Evolutionary conservation across 1,139 yeast genomes (phyloP), one percentile per base, ranked within the genome.

Genomic region (Geotrichum phurueaensis): DNA sequence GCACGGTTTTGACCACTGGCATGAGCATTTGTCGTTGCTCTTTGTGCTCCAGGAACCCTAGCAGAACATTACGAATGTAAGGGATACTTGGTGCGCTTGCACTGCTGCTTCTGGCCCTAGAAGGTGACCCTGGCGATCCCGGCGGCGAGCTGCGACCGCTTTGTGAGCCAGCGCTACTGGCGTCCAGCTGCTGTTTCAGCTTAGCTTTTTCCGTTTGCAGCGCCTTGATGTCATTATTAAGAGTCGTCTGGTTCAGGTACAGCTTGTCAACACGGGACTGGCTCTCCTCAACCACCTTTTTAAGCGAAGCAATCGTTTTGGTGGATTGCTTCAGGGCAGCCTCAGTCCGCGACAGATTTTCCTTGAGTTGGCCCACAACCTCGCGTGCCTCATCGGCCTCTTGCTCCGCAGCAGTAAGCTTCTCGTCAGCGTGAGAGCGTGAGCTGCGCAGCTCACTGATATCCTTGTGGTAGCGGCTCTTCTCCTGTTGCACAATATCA

Each of bases 1-100:
- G 79, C 56, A 94, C 75, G 63, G 89, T 85, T 60, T 92, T 82
- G 36, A 94, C 79, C 5, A 94, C 98, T 0, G 98, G 97, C 50
- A 94, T 76, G 57, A 94, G 79, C 71, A 86, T 89, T 45, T 81
- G 84, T 59, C 98, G 79, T 73, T 92, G 97, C n/a, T 92, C 98
- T 68, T 82, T 88, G 70, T 89, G 96, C 70, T 92, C 97, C 64
- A 94, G 75, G 71, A 87, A 94, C 1, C 97, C 97, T 9, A 94
- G 76, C 22, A 94, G 74, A 1, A 94, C 97, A 70, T 94, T 94
- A 71, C 88, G 89, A 59, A 91, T 80, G 71, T 94, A 94, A 22
- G 94, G 89, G 33, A 86, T 78, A 68, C 86, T 84, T 25, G 79
- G 56, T 15, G 57, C 48, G 9, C 12, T 23, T 5, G 55, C 15